Evolutionary conservation across 2,329 filamentous ascomycete species (phyloP).

Genomic region (Emergomyces pasteurianus): DNA sequence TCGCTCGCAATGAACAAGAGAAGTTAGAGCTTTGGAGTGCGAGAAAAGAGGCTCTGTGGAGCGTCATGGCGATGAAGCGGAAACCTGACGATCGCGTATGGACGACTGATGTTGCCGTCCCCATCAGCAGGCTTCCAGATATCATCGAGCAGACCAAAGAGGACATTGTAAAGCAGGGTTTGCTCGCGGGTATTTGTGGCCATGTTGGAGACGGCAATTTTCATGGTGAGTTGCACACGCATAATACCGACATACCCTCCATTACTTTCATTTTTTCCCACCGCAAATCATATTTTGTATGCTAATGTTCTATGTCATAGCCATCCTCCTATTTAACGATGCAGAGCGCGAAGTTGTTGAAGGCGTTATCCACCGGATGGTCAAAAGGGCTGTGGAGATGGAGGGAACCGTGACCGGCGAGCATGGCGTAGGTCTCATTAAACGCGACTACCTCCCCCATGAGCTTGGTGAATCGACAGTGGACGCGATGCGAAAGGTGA

Average conservation of each 20-base stretch:
- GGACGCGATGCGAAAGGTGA: conserved; percentile 52
- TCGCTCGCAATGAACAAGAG: conserved; percentile 53
- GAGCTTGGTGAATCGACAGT: conserved; percentile 51
- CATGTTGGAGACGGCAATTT: conserved; percentile 69
- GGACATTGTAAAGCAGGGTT: conserved; percentile 49
- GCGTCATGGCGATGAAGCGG: conserved; percentile 53
- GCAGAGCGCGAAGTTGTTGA: conserved; percentile 44
- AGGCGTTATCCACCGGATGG: conserved; percentile 55
- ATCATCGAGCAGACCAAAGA: conserved; percentile 61
- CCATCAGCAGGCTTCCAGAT: conserved; percentile 57
- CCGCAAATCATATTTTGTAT: neutral
- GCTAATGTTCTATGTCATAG: conserved; percentile 20
- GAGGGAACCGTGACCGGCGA: conserved; percentile 63
- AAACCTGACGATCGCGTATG: conserved; percentile 52
- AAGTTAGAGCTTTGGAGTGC: conserved; percentile 63
- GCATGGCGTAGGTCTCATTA: conserved; percentile 59
- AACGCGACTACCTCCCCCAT: conserved; percentile 52
- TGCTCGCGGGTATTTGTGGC: conserved; percentile 56
- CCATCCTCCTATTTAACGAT: conserved; percentile 51
- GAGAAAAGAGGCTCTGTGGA: conserved; percentile 63
- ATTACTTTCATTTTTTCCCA: neutral
- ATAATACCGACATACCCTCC: conserved; percentile 1
- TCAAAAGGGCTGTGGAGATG: conserved; percentile 56
- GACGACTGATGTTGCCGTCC: conserved; percentile 73
- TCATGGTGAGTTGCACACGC: conserved; percentile 40